Percentiles rank a stretch among this genome's conserved stretches.
These are phyloP conservation scores for Trichomonas vaginalis DNA, from an alignment of 208 protist species.

Conservation along the genomic window DNA sequence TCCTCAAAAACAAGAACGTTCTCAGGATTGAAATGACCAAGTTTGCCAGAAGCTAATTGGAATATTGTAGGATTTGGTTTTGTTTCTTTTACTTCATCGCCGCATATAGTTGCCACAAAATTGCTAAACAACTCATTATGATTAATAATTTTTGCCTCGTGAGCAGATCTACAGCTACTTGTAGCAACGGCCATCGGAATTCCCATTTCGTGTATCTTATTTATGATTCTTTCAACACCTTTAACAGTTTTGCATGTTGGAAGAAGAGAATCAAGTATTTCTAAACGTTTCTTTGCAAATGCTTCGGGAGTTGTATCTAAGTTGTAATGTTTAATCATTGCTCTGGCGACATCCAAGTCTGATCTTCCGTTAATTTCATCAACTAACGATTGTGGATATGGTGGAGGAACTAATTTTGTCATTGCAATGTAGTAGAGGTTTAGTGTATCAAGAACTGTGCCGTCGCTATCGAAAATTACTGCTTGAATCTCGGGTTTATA, in stretches of 20 bases:
- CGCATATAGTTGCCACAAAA: neutral
- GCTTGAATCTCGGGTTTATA: too few species aligned
- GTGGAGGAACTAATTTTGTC: neutral
- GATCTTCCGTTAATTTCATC: neutral
- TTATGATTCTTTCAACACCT: neutral
- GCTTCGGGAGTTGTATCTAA: neutral
- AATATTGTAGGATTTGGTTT: neutral
- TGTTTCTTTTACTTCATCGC: neutral
- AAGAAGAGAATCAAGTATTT: neutral
- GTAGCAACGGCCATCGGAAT: neutral
- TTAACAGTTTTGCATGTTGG: neutral
- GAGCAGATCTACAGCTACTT: neutral
- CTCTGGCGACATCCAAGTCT: neutral
- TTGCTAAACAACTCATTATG: neutral
- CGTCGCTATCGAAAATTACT: neutral
- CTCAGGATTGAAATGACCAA: neutral
- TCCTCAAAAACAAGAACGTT: neutral
- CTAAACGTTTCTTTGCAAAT: neutral
- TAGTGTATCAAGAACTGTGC: neutral
- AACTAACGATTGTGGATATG: neutral
- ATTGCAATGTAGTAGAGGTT: neutral
- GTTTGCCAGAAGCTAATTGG: neutral
- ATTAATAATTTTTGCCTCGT: neutral
- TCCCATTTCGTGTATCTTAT: neutral
- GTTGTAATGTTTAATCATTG: neutral